Conservation (phyloP, 2,329 filamentous ascomycete species). For the Stagonosporopsis tanaceti region DNA sequence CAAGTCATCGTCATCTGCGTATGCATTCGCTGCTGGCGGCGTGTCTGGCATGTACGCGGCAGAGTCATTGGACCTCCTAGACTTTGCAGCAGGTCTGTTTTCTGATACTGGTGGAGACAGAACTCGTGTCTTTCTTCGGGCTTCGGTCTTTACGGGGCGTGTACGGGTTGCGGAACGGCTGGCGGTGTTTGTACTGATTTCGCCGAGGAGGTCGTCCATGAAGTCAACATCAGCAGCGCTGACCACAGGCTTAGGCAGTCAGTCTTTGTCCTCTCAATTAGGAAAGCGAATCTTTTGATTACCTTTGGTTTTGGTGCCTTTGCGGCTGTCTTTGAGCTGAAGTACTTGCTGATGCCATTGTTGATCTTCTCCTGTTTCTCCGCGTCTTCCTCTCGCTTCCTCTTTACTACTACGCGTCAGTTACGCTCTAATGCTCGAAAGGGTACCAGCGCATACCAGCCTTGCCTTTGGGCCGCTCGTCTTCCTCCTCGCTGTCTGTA, state of each 20-base stretch:
- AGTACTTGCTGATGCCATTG: conserved; percentile 93
- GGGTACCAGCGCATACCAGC: conserved; percentile 54
- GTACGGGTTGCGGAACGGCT: conserved; percentile 62
- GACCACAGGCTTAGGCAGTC: conserved; percentile 67
- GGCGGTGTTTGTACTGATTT: conserved; percentile 81
- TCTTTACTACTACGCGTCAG: conserved; percentile 69
- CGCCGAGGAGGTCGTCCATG: conserved; percentile 81
- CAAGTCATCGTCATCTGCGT: conserved; percentile 65
- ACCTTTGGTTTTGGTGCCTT: conserved; percentile 83
- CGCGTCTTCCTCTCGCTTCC: conserved; percentile 86
- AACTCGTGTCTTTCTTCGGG: conserved; percentile 79
- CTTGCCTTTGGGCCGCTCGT: conserved; percentile 68
- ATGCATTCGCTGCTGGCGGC: conserved; percentile 48
- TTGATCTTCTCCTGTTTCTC: conserved; percentile 87
- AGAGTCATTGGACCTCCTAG: conserved; percentile 33
- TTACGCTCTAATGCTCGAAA: not conserved
- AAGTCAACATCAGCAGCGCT: conserved; percentile 91
- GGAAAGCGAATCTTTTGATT: conserved; percentile 24
- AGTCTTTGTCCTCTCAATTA: conserved; percentile 16
- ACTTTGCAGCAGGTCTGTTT: conserved; percentile 40
- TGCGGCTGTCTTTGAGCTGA: conserved; percentile 75
- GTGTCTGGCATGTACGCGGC: conserved; percentile 58
- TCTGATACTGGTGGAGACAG: conserved; percentile 75
- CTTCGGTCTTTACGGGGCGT: conserved; percentile 74
- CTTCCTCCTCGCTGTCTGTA: conserved; percentile 76